Conservation (phyloP, 75 land plant genomes). For the Sequoia sempervirens region DNA sequence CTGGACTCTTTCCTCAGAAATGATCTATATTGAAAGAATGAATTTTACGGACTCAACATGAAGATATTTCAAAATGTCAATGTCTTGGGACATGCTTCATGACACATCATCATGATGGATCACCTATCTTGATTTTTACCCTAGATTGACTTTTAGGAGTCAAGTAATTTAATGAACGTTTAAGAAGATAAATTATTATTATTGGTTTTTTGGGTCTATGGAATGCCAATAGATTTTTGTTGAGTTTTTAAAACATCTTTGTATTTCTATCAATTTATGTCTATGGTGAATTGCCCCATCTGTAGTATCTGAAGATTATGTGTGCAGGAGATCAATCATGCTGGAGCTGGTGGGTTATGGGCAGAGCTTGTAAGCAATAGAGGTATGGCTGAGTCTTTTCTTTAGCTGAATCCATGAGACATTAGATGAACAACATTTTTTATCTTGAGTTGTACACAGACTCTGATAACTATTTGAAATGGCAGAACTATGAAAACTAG, state of each 20-base stretch:
- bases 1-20: neutral
- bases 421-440: neutral
- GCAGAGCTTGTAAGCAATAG: constrained; percentile 96
- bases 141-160: neutral
- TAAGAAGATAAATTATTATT: neutral
- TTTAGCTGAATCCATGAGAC: neutral
- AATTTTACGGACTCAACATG: neutral
- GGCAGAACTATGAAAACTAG: neutral
- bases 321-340: constrained; percentile 94
- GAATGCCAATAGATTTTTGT: neutral
- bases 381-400: constrained; percentile 37
- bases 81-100: neutral
- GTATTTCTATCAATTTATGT: neutral
- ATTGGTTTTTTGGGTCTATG: neutral
- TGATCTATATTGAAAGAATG: neutral
- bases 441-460: neutral
- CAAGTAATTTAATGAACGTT: neutral
- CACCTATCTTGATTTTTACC: neutral
- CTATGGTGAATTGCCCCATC: neutral
- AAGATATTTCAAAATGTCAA: neutral
- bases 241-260: neutral
- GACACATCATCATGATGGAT: neutral
- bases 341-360: constrained; percentile 97
- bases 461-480: neutral
- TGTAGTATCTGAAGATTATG: neutral